Conservation (phyloP, 352 stramenopile genomes). For the Pythium phragmiticola region DNA sequence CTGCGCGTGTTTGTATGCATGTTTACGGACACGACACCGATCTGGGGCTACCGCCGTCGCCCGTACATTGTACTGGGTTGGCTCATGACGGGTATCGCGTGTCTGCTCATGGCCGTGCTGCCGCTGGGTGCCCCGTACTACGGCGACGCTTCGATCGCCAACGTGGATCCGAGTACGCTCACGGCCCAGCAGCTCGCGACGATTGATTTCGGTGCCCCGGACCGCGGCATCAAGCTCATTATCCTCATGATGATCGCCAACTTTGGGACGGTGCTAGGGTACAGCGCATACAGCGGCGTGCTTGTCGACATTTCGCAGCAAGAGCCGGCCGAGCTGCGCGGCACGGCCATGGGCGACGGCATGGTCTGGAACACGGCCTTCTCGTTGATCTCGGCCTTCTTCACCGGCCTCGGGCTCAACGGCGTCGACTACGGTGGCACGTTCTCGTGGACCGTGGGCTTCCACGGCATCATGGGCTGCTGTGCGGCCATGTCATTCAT, state of each 20-base stretch:
- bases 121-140: slow-evolving; percentile 57
- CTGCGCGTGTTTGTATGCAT: slow-evolving; percentile 43
- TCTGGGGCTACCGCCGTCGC: slow-evolving; percentile 42
- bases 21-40: slow-evolving; percentile 42
- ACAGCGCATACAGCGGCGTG: slow-evolving; percentile 43
- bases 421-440: slow-evolving; percentile 47
- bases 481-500: slow-evolving; percentile 34
- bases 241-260: slow-evolving; percentile 58
- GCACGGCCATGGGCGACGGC: slow-evolving; percentile 30
- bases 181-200: slow-evolving; percentile 36
- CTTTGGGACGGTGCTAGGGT: slow-evolving; percentile 45
- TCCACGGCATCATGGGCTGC: slow-evolving; percentile 53
- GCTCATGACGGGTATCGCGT: slow-evolving; percentile 30
- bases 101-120: slow-evolving; percentile 37
- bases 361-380: slow-evolving; percentile 29
- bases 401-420: slow-evolving; percentile 65
- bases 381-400: slow-evolving; percentile 40
- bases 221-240: slow-evolving; percentile 47
- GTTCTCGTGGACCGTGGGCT: slow-evolving; percentile 47
- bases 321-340: slow-evolving; percentile 41
- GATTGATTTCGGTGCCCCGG: slow-evolving; percentile 42
- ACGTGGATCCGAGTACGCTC: slow-evolving; percentile 28
- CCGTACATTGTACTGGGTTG: slow-evolving; percentile 49
- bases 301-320: slow-evolving; percentile 59
- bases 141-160: slow-evolving; percentile 36